phyloP scores from a whole-genome alignment of 176 grass and related monocot genomes.

The Olyra latifolia region DNA sequence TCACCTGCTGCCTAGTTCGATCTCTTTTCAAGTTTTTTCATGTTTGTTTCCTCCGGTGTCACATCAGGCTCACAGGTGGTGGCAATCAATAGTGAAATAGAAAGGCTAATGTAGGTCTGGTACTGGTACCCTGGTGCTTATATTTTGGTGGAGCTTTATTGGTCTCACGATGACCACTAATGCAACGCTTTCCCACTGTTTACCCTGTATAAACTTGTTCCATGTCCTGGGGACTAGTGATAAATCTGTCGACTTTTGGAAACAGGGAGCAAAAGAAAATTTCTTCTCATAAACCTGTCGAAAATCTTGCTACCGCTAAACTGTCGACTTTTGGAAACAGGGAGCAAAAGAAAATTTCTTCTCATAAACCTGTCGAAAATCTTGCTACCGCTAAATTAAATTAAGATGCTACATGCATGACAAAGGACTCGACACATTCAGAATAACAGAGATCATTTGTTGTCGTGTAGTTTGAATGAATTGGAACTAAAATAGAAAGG shows the following conservation, averaged over 20 bases:
- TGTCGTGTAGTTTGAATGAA: not conserved
- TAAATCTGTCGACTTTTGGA: constrained; percentile 27
- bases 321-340: constrained; percentile 22
- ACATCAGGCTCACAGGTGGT: constrained; percentile 22
- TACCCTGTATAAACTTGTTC: constrained; percentile 2
- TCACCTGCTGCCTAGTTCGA: constrained; percentile 33
- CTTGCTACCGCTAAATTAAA: not conserved
- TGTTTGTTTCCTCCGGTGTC: constrained; percentile 47
- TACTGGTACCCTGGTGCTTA: constrained; percentile 35
- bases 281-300: not conserved
- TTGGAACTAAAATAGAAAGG: not conserved
- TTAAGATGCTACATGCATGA: not conserved
- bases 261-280: not conserved
- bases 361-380: not conserved
- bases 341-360: not conserved
- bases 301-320: constrained; percentile 7
- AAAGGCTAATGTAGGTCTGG: constrained; percentile 36
- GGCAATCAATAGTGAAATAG: constrained; percentile 45
- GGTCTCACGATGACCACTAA: constrained; percentile 51
- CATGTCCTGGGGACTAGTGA: constrained; percentile 26
- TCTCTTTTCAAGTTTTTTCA: constrained; percentile 33
- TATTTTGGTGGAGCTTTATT: constrained; percentile 15
- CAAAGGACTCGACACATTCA: not conserved
- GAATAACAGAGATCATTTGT: not conserved
- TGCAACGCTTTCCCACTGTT: constrained; percentile 39